Evolutionary conservation across 2,329 filamentous ascomycete species (phyloP), one percentile per base, ranked within the genome.

Genomic region (Cryphonectria japonica): DNA sequence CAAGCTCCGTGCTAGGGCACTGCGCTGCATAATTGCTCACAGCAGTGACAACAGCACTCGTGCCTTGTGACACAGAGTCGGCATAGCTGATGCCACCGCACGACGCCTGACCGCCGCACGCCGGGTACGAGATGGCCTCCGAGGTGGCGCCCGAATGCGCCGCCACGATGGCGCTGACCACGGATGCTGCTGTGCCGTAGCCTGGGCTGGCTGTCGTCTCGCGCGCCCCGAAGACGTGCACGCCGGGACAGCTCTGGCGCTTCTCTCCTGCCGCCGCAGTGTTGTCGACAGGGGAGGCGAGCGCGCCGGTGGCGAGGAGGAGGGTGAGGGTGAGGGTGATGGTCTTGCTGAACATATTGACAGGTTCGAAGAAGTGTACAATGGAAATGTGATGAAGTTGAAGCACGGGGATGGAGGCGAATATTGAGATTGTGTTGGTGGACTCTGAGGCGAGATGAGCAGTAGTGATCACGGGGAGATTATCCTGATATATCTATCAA

Each of bases 11-110:
- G 75, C 78, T 79, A 13, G 89, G 88, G 76, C 88, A 91, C 75
- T 82, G 81, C 62, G 80, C 77, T 75, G 88, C 85, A 78, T 85
- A 89, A 29, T 79, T 78, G 69, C 85, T 90, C 19, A 91, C 87
- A 34, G 87, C 87, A 64, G 79, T 83, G 22, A 87, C 83, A 7
- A 89, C 88, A 26, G 88, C 87, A 8, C 79, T 73, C 43, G 86
- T 87, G 54, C 89, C 89, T 72, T 86, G 83, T 0, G 80, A 74
- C 1, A 85, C 87, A 2, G 88, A 90, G 74, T 82, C 83, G 13
- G 84, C 86, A 75, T 91, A 91, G 77, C 82, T 84, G 32, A 85
- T 78, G 34, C 85, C 82, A 64, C 88, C 88, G 74, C 88, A 90
- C 1, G 80, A 81, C 6, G 83, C 76, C 75, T 88, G 85, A 57